These are phyloP conservation scores for Prunus yedoensis DNA, from an alignment of 331 rosid genomes.

Conservation along the genomic window DNA sequence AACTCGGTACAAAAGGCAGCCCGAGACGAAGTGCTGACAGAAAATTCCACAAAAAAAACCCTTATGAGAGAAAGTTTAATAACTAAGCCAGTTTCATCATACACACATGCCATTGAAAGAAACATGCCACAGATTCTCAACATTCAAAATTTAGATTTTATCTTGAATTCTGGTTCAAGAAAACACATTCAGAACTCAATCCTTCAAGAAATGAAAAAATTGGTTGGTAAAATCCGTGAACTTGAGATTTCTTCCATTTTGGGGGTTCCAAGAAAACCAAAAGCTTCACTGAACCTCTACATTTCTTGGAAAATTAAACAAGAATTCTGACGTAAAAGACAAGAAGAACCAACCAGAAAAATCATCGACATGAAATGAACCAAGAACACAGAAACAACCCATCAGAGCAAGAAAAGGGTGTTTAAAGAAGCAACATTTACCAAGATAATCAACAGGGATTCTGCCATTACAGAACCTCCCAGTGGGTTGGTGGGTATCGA, in stretches of 20 bases:
- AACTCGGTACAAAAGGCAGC: constrained; percentile 87
- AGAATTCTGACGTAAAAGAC: not conserved
- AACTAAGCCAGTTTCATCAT: constrained; percentile 6
- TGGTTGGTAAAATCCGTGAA: not conserved
- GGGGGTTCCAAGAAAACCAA: not conserved
- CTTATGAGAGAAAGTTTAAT: not conserved
- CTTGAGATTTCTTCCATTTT: not conserved
- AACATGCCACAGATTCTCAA: not conserved
- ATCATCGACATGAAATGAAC: not conserved
- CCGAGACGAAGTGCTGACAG: constrained; percentile 69
- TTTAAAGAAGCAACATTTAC: constrained; percentile 24
- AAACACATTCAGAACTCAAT: not conserved
- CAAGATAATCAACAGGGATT: constrained; percentile 83
- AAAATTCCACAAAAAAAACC: constrained; percentile 3
- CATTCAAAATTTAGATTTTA: not conserved
- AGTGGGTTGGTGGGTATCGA: constrained; percentile 10
- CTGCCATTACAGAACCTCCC: constrained; percentile 86
- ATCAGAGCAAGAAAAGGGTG: not conserved
- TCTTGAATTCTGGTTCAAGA: not conserved
- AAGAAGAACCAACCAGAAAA: not conserved
- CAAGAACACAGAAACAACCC: not conserved
- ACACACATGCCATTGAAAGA: not conserved
- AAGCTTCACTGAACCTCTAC: not conserved
- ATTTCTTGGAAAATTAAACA: not conserved
- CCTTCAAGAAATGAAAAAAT: not conserved